phyloP scores from a whole-genome alignment of 768 basidiomycete genomes.

The Coprinopsis marcescibilis region DNA sequence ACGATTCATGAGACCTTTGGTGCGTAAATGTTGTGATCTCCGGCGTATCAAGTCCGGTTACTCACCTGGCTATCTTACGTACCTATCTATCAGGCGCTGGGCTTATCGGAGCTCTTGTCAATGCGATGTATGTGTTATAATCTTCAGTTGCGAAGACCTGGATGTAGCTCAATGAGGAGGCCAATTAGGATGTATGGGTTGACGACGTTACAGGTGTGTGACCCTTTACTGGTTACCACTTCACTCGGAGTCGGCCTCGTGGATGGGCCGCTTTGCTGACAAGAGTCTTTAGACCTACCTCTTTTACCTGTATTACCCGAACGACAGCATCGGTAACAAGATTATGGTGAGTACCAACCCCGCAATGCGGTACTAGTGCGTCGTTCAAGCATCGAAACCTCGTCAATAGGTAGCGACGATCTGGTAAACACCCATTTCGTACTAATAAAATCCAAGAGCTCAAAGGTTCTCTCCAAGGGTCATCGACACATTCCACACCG shows the following conservation, averaged over 20 bases:
- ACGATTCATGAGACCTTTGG: background rate
- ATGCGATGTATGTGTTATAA: conserved; percentile 23
- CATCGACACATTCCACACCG: conserved; percentile 27
- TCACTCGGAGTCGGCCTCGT: background rate
- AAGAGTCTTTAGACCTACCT: conserved; percentile 25
- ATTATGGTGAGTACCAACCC: conserved; percentile 17
- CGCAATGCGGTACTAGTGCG: background rate
- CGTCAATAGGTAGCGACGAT: conserved; percentile 21
- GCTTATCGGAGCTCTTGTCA: conserved; percentile 27
- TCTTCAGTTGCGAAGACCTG: background rate
- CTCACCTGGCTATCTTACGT: background rate
- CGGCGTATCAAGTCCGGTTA: background rate
- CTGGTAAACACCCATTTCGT: conserved; percentile 17
- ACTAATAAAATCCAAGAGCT: too few species aligned
- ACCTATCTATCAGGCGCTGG: conserved; percentile 16
- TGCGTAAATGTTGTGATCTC: background rate
- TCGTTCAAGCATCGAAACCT: background rate
- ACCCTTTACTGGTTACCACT: background rate
- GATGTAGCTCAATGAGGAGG: background rate
- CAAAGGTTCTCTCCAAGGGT: conserved; percentile 13
- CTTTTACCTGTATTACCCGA: conserved; percentile 28
- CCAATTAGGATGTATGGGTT: conserved; percentile 29
- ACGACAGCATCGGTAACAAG: conserved; percentile 22
- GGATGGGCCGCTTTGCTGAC: background rate
- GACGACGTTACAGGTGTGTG: conserved; percentile 28